These are phyloP conservation scores for Falciphora oryzae DNA, from an alignment of 2,329 filamentous ascomycete genomes.

Conservation along the genomic window DNA sequence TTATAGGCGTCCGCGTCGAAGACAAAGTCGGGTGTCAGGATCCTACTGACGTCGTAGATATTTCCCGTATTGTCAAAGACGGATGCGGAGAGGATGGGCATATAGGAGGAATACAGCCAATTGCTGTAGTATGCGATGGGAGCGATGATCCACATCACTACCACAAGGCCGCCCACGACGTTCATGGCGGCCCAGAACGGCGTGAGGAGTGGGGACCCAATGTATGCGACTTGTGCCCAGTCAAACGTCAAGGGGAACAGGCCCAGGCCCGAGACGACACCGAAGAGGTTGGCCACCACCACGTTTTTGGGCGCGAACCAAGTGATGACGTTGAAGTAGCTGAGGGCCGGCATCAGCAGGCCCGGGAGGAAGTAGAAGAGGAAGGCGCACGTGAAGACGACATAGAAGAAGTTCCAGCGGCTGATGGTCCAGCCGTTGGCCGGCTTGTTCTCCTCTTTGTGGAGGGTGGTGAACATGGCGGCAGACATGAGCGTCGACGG, in stretches of 20 bases:
- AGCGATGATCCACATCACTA: conserved; percentile 81
- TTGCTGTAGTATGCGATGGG: conserved; percentile 79
- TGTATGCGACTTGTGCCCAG: conserved; percentile 86
- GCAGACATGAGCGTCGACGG: conserved; percentile 79
- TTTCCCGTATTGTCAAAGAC: conserved; percentile 82
- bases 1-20: conserved; percentile 74
- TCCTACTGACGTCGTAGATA: conserved; percentile 74
- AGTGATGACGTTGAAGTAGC: conserved; percentile 83
- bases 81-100: conserved; percentile 78
- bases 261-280: conserved; percentile 76
- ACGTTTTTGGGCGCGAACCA: conserved; percentile 85
- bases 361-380: conserved; percentile 82
- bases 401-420: conserved; percentile 77
- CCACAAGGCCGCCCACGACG: conserved; percentile 70
- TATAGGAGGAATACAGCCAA: conserved; percentile 72
- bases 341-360: conserved; percentile 74
- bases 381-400: conserved; percentile 65
- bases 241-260: conserved; percentile 84
- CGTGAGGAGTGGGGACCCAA: conserved; percentile 76
- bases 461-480: conserved; percentile 81
- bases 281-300: conserved; percentile 81
- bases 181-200: conserved; percentile 86
- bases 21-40: conserved; percentile 70
- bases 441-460: conserved; percentile 76
- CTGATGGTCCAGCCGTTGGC: conserved; percentile 80